Percentiles rank a stretch among this genome's conserved stretches.
Conservation (phyloP, 2,329 filamentous ascomycete species). For the Dactylellina sp. region DNA sequence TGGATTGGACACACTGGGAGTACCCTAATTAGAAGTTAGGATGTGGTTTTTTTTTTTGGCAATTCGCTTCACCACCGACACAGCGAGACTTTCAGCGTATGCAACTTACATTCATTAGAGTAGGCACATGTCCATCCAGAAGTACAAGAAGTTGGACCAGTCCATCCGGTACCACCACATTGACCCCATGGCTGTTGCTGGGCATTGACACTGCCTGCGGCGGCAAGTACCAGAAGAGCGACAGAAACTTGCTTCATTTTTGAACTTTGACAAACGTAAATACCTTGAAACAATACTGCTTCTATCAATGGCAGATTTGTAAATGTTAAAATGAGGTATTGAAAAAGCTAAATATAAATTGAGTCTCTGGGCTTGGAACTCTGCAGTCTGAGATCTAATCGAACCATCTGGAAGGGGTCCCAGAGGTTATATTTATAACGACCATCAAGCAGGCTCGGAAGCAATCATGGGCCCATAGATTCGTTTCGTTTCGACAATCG, state of each 20-base stretch:
- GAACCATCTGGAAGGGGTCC: too few species aligned
- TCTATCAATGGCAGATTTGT: background rate
- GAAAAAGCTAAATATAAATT: too few species aligned
- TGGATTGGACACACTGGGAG: slow-evolving; percentile 28
- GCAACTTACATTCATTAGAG: slow-evolving; percentile 30
- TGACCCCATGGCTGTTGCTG: slow-evolving; percentile 34
- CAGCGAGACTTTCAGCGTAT: too few species aligned
- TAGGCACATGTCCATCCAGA: slow-evolving; percentile 29
- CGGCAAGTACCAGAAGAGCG: slow-evolving; percentile 27
- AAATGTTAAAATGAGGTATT: background rate
- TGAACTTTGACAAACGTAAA: background rate
- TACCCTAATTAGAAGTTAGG: slow-evolving; percentile 5
- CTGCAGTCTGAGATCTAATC: too few species aligned
- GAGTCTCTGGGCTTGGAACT: too few species aligned
- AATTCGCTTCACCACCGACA: too few species aligned
- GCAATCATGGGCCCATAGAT: too few species aligned
- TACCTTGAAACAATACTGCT: background rate
- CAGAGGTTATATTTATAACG: too few species aligned
- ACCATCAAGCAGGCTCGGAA: too few species aligned
- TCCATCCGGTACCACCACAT: slow-evolving; percentile 36
- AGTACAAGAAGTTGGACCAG: slow-evolving; percentile 31
- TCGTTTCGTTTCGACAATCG: too few species aligned
- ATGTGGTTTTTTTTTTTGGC: too few species aligned
- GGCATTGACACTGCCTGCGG: slow-evolving; percentile 30
- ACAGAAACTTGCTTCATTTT: slow-evolving; percentile 37